Evolutionary conservation across 805 yeast species (phyloP), one percentile per base, ranked within the genome.

Genomic region (Cyberlindnera amylophila): DNA sequence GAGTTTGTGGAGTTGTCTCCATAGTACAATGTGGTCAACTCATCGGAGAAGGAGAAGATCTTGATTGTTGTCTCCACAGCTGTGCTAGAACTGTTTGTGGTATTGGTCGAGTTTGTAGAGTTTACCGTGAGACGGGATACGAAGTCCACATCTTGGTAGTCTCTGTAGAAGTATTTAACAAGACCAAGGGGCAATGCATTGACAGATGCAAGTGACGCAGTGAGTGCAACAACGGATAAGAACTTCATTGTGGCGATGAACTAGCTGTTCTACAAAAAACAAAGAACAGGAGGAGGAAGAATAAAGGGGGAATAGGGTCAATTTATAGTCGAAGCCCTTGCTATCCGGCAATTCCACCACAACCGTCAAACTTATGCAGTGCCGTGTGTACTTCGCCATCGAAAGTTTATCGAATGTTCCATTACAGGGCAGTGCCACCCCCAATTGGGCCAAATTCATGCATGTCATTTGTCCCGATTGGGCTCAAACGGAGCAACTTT

Each of bases 31-130:
- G 17, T 38, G 12, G 55, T 42, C 39, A 51, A 44, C 19, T 49
- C 42, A 8, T 38, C 40, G 13, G 49, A 44, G 42, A 49, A 47
- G 9, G 49, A 41, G 29, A 44, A 47, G 13, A 52, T 28, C 33
- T 40, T 47, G 13, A 49, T 31, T 11, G 27, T 11, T 24, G 19
- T 27, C n/a, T 27, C 35, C 1, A 11, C 34, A 3, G 36, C 13
- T 13, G 36, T 29, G 3, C 41, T n/a, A 12, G 45, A 24, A 14
- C 15, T 32, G 29, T 42, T 42, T 29, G 45, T 38, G 23, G 39
- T n/a, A 19, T 37, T 46, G 24, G 46, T 40, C 4, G 38, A 18
- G 36, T 41, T 41, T 2, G 45, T 38, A 34, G 24, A 9, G 30
- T 11, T 18, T 9, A 21, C 24, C 24, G 24, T 21, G 9, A 21